Conservation (phyloP, 2,329 filamentous ascomycete species). For the Coniella vitis region DNA sequence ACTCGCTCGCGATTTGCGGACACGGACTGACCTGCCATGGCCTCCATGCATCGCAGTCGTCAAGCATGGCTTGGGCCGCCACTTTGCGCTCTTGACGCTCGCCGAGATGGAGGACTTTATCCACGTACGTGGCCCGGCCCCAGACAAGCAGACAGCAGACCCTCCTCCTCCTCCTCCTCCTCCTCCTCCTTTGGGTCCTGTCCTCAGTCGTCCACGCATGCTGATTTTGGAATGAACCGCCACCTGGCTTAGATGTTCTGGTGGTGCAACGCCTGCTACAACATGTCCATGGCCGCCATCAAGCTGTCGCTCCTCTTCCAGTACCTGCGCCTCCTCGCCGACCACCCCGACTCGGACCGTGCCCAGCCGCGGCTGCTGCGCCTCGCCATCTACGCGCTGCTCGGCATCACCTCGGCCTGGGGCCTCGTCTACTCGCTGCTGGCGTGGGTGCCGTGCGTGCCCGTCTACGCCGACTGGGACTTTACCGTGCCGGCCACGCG, state of each 20-base stretch:
- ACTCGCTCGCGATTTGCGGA: neutral
- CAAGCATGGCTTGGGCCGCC: constrained; percentile 6
- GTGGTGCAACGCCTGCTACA: constrained; percentile 20
- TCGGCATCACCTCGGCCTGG: constrained; percentile 18
- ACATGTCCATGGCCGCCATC: constrained; percentile 19
- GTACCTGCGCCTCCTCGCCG: constrained; percentile 20
- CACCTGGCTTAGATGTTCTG: constrained; percentile 14
- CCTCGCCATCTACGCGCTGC: constrained; percentile 12
- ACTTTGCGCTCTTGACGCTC: constrained; percentile 5
- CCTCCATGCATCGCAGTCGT: no score
- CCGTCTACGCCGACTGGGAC: constrained; percentile 19
- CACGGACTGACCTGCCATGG: no score
- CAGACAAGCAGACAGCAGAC: no score
- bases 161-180: no score
- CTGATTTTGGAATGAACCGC: no score
- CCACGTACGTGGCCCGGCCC: constrained; percentile 1
- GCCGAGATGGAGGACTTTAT: constrained; percentile 8
- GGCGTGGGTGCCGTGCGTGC: constrained; percentile 21
- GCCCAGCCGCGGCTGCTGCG: constrained; percentile 17
- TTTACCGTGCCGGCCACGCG: constrained; percentile 1
- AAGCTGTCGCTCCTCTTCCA: constrained; percentile 22
- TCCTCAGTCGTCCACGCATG: no score
- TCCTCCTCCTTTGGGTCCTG: no score
- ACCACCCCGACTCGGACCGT: constrained; percentile 14
- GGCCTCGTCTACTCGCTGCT: constrained; percentile 19